Evolutionary conservation across 78 protist species (phyloP).

Genomic region (Cavenderia fasciculata): DNA sequence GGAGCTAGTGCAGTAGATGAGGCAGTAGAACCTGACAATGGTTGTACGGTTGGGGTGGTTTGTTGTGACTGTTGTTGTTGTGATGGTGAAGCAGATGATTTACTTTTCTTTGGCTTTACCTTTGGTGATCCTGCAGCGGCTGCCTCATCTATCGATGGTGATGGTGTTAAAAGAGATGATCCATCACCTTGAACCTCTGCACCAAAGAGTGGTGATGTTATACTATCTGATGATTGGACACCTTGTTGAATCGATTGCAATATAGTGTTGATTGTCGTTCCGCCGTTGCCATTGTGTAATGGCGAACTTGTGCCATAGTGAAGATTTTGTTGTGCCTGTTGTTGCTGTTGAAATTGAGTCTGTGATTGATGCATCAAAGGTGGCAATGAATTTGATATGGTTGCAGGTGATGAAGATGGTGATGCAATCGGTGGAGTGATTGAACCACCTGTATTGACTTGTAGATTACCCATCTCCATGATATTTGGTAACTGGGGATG

Average conservation of each 20-base stretch:
- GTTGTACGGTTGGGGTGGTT: background rate
- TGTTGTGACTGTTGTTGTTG: slow-evolving; percentile 6
- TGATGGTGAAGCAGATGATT: background rate
- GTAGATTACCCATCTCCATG: background rate
- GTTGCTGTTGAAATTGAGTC: slow-evolving; percentile 18
- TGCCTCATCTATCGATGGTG: background rate
- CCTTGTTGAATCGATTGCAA: no score
- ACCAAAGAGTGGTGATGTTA: no score
- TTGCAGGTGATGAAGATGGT: slow-evolving; percentile 15
- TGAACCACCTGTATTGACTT: background rate
- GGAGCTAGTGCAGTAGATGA: background rate
- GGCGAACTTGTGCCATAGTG: slow-evolving; percentile 6
- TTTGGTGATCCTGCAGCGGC: background rate
- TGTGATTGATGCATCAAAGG: slow-evolving; percentile 21
- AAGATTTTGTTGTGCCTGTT: slow-evolving; percentile 30
- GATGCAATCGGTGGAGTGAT: slow-evolving; percentile 1
- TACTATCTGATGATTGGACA: no score
- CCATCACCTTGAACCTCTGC: no score
- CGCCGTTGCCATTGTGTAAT: slow-evolving; percentile 45
- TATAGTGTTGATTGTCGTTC: slow-evolving; percentile 18
- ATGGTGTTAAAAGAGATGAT: no score
- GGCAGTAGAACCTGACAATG: background rate
- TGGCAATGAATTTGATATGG: slow-evolving; percentile 24
- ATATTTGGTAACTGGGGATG: slow-evolving; percentile 4
- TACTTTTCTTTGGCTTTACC: background rate